phyloP scores from a whole-genome alignment of 257 asterid genomes.

The Misopates orontium region DNA sequence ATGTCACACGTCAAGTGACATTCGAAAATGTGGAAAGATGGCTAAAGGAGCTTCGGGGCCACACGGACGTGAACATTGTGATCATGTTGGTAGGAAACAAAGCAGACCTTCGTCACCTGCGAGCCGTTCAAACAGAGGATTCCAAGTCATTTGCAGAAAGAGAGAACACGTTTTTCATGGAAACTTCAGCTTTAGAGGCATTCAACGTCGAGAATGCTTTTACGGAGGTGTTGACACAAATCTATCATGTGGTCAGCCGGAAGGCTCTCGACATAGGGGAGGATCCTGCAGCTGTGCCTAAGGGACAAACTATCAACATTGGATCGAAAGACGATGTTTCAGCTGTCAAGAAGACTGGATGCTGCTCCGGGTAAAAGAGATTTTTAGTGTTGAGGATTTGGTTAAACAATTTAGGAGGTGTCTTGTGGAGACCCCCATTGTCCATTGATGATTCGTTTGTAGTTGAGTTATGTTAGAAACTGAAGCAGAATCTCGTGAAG shows the following conservation, averaged over 20 bases:
- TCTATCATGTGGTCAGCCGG: constrained; percentile 64
- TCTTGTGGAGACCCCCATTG: no score
- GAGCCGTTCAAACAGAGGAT: constrained; percentile 60
- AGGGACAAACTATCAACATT: constrained; percentile 67
- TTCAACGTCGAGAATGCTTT: constrained; percentile 73
- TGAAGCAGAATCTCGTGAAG: no score
- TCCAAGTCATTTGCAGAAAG: constrained; percentile 64
- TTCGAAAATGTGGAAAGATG: constrained; percentile 77
- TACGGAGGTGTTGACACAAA: constrained; percentile 75
- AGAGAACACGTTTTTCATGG: constrained; percentile 75
- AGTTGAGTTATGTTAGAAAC: no score
- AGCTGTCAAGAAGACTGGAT: constrained; percentile 67
- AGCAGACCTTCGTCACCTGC: constrained; percentile 80
- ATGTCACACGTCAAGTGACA: constrained; percentile 75
- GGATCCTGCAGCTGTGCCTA: constrained; percentile 66
- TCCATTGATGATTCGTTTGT: no score
- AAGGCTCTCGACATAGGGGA: constrained; percentile 74
- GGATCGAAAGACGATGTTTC: constrained; percentile 74
- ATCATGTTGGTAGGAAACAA: constrained; percentile 86
- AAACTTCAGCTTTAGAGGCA: constrained; percentile 79
- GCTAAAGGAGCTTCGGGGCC: constrained; percentile 86
- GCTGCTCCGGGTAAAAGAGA: constrained; percentile 62
- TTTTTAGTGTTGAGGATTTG: not conserved
- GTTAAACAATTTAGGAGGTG: no score
- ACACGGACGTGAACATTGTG: constrained; percentile 73